phyloP scores from a whole-genome alignment of 352 stramenopile genomes.

The Phytophthora hybrid region DNA sequence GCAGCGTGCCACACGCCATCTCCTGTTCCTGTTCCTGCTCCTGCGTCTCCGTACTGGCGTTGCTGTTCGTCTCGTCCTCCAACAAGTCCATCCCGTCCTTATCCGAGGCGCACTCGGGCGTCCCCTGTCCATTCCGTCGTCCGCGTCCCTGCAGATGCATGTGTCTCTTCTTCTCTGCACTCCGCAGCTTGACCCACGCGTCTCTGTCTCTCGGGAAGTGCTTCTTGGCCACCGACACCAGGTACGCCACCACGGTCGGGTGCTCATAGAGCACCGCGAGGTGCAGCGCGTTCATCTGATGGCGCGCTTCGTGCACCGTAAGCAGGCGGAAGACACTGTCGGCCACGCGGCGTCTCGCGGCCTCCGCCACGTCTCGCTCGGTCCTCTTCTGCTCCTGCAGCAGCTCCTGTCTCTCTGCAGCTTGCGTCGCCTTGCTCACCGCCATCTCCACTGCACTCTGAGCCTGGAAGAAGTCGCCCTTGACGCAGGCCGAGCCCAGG shows the following conservation, averaged over 20 bases:
- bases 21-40: conserved; percentile 33
- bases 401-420: conserved; percentile 32
- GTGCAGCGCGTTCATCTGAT: conserved; percentile 83
- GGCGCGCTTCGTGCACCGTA: conserved; percentile 68
- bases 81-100: conserved; percentile 25
- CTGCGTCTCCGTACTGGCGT: conserved; percentile 35
- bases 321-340: conserved; percentile 60
- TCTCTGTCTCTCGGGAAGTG: conserved; percentile 45
- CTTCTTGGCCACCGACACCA: conserved; percentile 55
- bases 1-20: conserved; percentile 30
- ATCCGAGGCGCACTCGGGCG: conserved; percentile 17
- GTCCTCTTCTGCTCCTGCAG: conserved; percentile 28
- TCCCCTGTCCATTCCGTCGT: conserved; percentile 21
- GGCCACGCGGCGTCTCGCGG: conserved; percentile 26
- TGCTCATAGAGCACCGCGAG: conserved; percentile 83
- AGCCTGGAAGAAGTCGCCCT: conserved; percentile 78
- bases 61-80: conserved; percentile 36
- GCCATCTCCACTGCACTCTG: conserved; percentile 73
- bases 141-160: conserved; percentile 12
- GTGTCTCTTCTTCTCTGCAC: conserved; percentile 24
- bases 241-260: conserved; percentile 63
- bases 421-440: conserved; percentile 42
- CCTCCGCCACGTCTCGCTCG: conserved; percentile 6
- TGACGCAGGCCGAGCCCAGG: conserved; percentile 74
- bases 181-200: neutral